A percentile compares a stretch with the other conserved stretches of the same genome.
phyloP scores from a whole-genome alignment of 2,329 filamentous ascomycete genomes.

The Clonostachys rhizophaga region DNA sequence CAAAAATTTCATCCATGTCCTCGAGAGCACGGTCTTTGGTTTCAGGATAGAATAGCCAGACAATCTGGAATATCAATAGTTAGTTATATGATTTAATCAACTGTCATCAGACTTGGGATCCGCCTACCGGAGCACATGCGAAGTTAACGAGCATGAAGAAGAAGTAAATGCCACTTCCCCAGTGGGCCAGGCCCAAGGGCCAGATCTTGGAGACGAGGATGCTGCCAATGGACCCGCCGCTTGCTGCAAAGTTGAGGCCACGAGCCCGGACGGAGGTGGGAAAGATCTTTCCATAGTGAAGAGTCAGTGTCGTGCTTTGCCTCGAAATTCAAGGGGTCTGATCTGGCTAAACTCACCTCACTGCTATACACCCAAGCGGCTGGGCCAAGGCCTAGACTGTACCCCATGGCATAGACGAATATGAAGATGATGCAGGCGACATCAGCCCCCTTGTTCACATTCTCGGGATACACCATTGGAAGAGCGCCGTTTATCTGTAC shows the following conservation, averaged over 20 bases:
- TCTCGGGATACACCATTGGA: constrained; percentile 44
- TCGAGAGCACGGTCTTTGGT: constrained; percentile 1
- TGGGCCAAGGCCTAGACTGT: constrained; percentile 52
- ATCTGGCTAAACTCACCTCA: constrained; percentile 30
- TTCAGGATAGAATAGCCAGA: background rate
- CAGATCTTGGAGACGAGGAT: constrained; percentile 50
- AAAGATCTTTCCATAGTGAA: constrained; percentile 34
- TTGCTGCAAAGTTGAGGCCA: constrained; percentile 50
- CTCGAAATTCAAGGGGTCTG: no score
- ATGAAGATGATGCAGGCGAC: constrained; percentile 49
- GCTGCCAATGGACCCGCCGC: constrained; percentile 48
- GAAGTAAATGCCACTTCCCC: constrained; percentile 50
- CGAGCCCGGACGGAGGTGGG: constrained; percentile 51
- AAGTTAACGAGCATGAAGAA: constrained; percentile 51
- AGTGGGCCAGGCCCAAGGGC: constrained; percentile 44
- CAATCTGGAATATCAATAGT: background rate
- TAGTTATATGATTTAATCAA: no score
- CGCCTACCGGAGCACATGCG: constrained; percentile 33
- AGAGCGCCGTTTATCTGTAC: constrained; percentile 47
- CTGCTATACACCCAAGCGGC: constrained; percentile 56
- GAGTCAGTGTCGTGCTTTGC: no score
- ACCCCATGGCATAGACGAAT: constrained; percentile 54
- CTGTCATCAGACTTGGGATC: no score
- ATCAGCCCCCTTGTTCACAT: constrained; percentile 40
- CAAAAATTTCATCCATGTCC: background rate